Evolutionary conservation across 352 stramenopile genomes (phyloP).

Genomic region (Globisporangium orthogonon): DNA sequence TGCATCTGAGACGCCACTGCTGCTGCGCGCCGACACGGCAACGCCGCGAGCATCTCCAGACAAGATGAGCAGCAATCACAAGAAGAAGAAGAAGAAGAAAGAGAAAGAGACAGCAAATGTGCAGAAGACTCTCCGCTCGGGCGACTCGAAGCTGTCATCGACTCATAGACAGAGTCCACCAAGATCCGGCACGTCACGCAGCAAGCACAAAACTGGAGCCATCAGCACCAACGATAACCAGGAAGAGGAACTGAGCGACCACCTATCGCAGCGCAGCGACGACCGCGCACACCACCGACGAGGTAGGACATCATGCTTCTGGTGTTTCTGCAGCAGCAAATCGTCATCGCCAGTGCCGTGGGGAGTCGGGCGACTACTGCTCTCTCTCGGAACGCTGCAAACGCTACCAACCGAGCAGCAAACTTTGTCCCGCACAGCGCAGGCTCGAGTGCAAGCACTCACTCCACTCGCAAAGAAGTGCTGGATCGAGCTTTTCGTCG

Average conservation of each 20-base stretch:
- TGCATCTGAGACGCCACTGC: constrained; percentile 28
- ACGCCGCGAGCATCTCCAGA: constrained; percentile 5
- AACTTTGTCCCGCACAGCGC: not conserved
- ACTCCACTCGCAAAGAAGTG: constrained; percentile 12
- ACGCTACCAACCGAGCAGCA: not conserved
- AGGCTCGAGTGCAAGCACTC: not conserved
- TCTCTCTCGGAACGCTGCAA: constrained; percentile 3
- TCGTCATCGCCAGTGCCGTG: constrained; percentile 13
- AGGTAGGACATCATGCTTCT: not conserved
- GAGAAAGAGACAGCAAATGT: not conserved
- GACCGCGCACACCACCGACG: not conserved
- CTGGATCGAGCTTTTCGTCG: constrained; percentile 29
- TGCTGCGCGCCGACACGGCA: constrained; percentile 19
- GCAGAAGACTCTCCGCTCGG: not conserved
- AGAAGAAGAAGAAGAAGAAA: constrained; percentile 1
- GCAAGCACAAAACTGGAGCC: not conserved
- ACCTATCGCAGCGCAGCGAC: not conserved
- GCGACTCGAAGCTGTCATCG: not conserved
- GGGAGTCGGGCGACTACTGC: constrained; percentile 3
- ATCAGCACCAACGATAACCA: not conserved
- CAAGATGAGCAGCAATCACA: constrained; percentile 1
- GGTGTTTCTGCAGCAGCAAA: constrained; percentile 14
- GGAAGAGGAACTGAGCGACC: not conserved
- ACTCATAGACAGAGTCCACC: not conserved
- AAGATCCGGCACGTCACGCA: not conserved